Base-by-base conservation (phyloP, 2,329 filamentous ascomycete species). In the Madurella mycetomatis region DNA sequence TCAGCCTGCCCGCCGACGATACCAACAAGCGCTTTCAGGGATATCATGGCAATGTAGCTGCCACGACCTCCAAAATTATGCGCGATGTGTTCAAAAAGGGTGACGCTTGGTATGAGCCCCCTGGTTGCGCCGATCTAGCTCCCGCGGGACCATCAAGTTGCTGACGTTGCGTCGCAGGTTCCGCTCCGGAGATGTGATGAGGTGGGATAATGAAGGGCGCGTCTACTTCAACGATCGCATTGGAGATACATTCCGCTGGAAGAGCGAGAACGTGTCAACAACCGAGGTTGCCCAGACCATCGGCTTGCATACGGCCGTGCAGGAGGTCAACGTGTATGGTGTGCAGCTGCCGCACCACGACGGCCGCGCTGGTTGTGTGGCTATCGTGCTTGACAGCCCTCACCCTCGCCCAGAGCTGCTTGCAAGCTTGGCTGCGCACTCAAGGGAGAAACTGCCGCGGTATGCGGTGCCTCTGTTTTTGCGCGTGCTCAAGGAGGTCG, bases 241-340 rank as follows among this genome's bases (percentile, higher is more conserved):
- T 56, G 87, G 87, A 46, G 87, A 90, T 65, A 90, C 87, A 0
- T 90, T 86, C 72, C 81, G 86, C 45, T 90, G 86, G 87, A 90
- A 94, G 73, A 85, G 84, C 51, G 88, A 92, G 69, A 92, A 92
- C 62, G 87, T 92, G 1, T 90, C 87, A 2, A 92, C 88, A 0
- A 83, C 81, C 45, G 90, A 96, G 68, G 90, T 96, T 12, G 80
- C 86, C 16, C 82, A 91, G 65, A 82, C 82, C 0, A 69, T 96
- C 0, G 85, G 88, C 15, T 70, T 75, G 0, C 86, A 91, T 65
- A 74, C 84, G 0, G 74, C 76, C 0, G 78, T 95, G 12, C 74
- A 79, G 31, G 90, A 95, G 72, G 88, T 88, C 34, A 95, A 95
- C 64, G 90, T 95, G 30, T 95, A 95, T 63, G 91, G 91, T 34